Evolutionary conservation across 1,284 basidiomycete genomes (phyloP), one percentile per base, ranked within the genome.

Genomic region (Rhodotorula sp.): DNA sequence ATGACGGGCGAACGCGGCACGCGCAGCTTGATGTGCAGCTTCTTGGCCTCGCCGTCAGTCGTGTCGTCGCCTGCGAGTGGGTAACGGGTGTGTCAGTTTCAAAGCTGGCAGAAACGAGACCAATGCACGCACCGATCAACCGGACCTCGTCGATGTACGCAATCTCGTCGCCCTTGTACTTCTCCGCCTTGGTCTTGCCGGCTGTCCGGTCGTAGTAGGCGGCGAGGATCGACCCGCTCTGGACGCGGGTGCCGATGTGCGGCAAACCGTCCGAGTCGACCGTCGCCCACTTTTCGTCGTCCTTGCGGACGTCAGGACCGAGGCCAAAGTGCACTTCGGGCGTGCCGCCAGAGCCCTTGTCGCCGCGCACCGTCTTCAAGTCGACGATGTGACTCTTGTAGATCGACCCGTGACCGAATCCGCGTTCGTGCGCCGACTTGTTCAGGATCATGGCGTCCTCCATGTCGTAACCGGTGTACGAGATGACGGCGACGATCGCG

Each of bases 401-500:
- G 54, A 99, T 88, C 1, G 94, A 93, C 31, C 97, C 97, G 80
- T 99, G 97, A 0, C 87, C 94, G 81, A 99, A 99, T 0, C 97
- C 97, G 58, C 97, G 90, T 83, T 99, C 97, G 81, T 99, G 94
- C 5, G 93, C 91, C 6, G 94, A 98, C 84, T 99, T 99, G 84
- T 99, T 99, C 65, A 99, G 84, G 78, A 99, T 99, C 97, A 99
- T 99, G 73, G 97, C 97, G 79, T 99, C 97, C 84, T 99, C 97
- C 97, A 99, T 99, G 82, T 99, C 97, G 83, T 99, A 99, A 10
- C 97, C 97, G 0, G 97, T 99, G 82, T 99, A 99, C 0, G 97
- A 99, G 78, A 99, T 98, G 80, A 99, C 97, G 31, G 97, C 97
- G 65, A 99, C 97, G 69, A 99, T 87, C 23, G 97, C 97, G 82